Evolutionary conservation across 768 basidiomycete species (phyloP), one percentile per base, ranked within the genome.

Genomic region (Chiua virens): DNA sequence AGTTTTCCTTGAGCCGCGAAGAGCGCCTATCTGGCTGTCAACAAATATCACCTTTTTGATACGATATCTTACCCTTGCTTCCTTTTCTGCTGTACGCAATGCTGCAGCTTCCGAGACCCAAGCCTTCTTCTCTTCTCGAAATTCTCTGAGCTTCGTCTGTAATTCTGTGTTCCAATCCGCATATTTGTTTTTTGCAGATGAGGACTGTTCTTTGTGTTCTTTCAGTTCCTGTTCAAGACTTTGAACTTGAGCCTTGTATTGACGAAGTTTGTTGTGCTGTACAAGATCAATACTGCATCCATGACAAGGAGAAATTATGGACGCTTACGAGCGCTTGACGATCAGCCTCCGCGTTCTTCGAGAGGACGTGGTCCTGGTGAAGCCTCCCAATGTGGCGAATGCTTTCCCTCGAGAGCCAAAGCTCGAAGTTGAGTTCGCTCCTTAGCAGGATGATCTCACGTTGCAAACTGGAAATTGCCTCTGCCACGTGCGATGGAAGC

Each of bases 341-440:
- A 66, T 94, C 92, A 4, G 79, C 80, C 65, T 94, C 92, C 22
- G 87, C 88, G 41, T 81, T 85, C 61, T 80, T 81, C 51, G 86
- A 82, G 34, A 87, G 67, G 21, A 89, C 81, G 28, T 82, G 83
- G 56, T 89, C 85, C 56, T 86, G 79, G 59, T 89, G 86, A 38
- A 93, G 71, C 36, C 85, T 78, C n/a, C 86, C 88, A 44, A 94
- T 87, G 61, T 92, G 89, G 63, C 83, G 82, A 45, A 87, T 79
- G 52, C 91, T 90, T 68, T 92, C 85, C 55, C 88, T 77, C 50
- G 88, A 84, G 37, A 88, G 72, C 88, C 90, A 94, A 22, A 86
- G 73, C 70, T 93, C 88, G 53, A 92, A 90, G 63, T 91, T 90
- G 37, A 93, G 80, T 56, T 93, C 90, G 62, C 84, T 90, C 43